phyloP scores from a whole-genome alignment of 495 filamentous ascomycete genomes.

The Neurospora discreta region DNA sequence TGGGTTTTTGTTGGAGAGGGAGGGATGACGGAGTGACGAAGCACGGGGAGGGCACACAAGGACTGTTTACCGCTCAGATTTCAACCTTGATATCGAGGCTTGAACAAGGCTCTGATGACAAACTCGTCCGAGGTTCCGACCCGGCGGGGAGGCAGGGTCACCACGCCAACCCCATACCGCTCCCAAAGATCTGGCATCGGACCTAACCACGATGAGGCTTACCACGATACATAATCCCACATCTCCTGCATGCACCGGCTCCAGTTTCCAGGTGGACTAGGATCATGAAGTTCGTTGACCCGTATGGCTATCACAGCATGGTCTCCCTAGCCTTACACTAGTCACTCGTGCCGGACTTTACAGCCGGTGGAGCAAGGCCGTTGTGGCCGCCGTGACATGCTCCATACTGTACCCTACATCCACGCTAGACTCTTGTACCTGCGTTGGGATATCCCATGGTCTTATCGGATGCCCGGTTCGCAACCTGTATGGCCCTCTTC shows the following conservation, averaged over 20 bases:
- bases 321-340: neutral
- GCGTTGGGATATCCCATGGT: neutral
- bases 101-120: neutral
- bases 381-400: neutral
- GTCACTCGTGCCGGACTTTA: neutral
- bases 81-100: neutral
- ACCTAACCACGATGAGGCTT: neutral
- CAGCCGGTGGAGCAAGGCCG: neutral
- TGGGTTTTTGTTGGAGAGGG: neutral
- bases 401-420: neutral
- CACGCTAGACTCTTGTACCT: neutral
- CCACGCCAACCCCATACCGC: neutral
- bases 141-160: neutral
- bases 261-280: neutral
- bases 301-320: neutral
- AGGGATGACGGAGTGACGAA: neutral
- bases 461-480: neutral
- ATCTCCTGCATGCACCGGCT: neutral
- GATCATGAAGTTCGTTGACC: neutral
- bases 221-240: neutral
- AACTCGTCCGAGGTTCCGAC: neutral
- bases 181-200: neutral
- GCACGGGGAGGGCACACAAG: neutral
- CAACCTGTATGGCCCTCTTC: neutral
- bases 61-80: neutral